A percentile compares a stretch with the other conserved stretches of the same genome.
These are phyloP conservation scores for Trametes punicea DNA, from an alignment of 768 basidiomycete species.

Conservation along the genomic window DNA sequence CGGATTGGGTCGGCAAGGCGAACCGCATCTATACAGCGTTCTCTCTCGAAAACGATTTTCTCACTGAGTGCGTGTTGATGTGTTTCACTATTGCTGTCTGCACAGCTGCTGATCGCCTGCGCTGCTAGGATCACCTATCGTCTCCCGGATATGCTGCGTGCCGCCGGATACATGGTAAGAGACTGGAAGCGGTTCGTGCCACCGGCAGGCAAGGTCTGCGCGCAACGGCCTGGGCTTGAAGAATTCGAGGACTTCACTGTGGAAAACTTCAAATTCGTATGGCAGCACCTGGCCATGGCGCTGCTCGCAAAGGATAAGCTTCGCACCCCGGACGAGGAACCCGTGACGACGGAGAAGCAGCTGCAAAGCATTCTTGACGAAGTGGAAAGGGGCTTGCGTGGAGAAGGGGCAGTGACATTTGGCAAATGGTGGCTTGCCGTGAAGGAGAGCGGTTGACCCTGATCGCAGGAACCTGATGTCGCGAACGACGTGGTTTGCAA, in stretches of 20 bases:
- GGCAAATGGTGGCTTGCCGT: not conserved
- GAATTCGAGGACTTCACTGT: not conserved
- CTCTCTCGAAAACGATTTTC: conserved; percentile 1
- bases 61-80: conserved; percentile 9
- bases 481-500: no score
- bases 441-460: not conserved
- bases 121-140: not conserved
- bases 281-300: not conserved
- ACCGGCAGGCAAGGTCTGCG: not conserved
- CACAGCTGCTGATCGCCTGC: not conserved
- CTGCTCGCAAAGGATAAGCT: not conserved
- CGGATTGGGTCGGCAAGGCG: conserved; percentile 13
- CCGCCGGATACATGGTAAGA: not conserved
- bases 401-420: not conserved
- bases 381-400: not conserved
- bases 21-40: conserved; percentile 17
- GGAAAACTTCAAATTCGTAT: not conserved
- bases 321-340: not conserved
- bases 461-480: no score
- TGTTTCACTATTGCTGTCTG: not conserved
- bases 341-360: not conserved
- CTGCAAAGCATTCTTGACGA: not conserved
- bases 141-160: not conserved
- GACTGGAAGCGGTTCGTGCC: not conserved
- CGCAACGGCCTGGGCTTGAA: not conserved